phyloP scores from a whole-genome alignment of 2,329 filamentous ascomycete genomes.

The Scleromitrula shiraiana region DNA sequence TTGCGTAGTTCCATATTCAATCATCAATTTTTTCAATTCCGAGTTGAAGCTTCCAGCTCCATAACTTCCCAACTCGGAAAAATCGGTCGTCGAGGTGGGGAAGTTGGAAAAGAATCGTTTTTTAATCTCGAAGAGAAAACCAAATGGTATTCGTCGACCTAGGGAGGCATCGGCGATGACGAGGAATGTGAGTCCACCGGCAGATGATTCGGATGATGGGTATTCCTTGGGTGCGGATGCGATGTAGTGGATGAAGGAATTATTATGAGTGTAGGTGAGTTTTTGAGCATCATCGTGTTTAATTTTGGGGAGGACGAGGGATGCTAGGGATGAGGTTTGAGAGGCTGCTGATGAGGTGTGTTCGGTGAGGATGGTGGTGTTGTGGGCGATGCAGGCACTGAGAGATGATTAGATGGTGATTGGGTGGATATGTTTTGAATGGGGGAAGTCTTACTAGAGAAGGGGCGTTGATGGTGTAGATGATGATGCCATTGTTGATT shows the following conservation, averaged over 20 bases:
- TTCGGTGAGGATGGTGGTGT: conserved; percentile 87
- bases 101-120: conserved; percentile 74
- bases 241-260: conserved; percentile 93
- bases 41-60: conserved; percentile 83
- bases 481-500: conserved; percentile 57
- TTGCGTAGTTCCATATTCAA: conserved; percentile 73
- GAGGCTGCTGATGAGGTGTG: conserved; percentile 81
- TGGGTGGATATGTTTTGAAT: too few species aligned
- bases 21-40: conserved; percentile 68
- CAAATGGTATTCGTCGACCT: conserved; percentile 84
- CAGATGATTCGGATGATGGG: conserved; percentile 44
- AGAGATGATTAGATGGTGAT: background rate
- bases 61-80: conserved; percentile 73
- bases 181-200: conserved; percentile 83
- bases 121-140: conserved; percentile 85
- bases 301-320: conserved; percentile 93
- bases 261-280: conserved; percentile 87
- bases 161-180: conserved; percentile 76
- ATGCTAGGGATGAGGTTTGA: conserved; percentile 78
- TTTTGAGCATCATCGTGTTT: conserved; percentile 72
- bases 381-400: conserved; percentile 89
- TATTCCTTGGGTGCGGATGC: conserved; percentile 69
- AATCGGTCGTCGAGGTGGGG: conserved; percentile 59
- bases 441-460: conserved; percentile 72
- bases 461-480: conserved; percentile 60